A percentile compares a stretch with the other conserved stretches of the same genome.
phyloP scores from a whole-genome alignment of 2,329 filamentous ascomycete species.

The Cytospora mali region DNA sequence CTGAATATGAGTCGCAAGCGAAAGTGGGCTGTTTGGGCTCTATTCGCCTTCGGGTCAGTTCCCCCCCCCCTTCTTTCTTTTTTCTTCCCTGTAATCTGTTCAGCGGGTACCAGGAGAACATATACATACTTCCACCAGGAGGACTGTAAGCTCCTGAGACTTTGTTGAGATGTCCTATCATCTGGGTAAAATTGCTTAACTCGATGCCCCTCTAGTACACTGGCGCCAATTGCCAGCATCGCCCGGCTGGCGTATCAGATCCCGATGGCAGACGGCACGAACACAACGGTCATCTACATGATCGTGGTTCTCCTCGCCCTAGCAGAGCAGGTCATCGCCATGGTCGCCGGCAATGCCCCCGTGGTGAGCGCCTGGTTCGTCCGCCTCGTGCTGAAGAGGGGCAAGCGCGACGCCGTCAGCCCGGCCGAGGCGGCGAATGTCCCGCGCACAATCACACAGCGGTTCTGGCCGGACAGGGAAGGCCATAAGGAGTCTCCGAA shows the following conservation, averaged over 20 bases:
- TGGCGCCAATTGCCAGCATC: conserved; percentile 35
- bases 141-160: background rate
- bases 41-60: conserved; percentile 35
- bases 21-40: conserved; percentile 36
- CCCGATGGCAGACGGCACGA: conserved; percentile 23
- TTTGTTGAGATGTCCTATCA: background rate
- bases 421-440: conserved; percentile 2
- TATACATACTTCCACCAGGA: no score
- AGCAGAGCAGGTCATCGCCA: conserved; percentile 32
- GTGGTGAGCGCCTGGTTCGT: conserved; percentile 30
- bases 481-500: conserved; percentile 3
- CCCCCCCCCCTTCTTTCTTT: no score
- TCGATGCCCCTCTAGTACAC: conserved; percentile 3
- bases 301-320: conserved; percentile 32
- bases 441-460: conserved; percentile 11
- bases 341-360: conserved; percentile 33
- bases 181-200: background rate
- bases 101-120: no score
- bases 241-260: conserved; percentile 34
- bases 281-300: conserved; percentile 34
- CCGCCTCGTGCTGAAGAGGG: conserved; percentile 12
- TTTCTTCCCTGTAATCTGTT: background rate
- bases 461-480: conserved; percentile 20
- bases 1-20: conserved; percentile 34
- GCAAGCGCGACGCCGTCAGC: background rate